Evolutionary conservation across 2,329 filamentous ascomycete species (phyloP), one percentile per base, ranked within the genome.

Genomic region (Mariannaea elegans): DNA sequence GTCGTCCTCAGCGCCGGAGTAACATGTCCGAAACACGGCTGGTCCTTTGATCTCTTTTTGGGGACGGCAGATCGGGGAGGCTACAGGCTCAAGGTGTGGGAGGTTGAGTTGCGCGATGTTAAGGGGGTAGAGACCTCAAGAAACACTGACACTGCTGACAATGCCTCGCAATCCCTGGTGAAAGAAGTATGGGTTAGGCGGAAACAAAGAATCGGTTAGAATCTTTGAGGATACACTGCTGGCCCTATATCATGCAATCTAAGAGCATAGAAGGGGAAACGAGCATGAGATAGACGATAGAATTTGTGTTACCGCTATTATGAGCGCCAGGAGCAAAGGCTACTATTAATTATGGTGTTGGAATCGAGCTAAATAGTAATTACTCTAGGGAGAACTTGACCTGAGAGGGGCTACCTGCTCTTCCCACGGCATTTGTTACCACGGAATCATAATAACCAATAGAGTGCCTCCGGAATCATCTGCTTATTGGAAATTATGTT

Each of bases 41-140:
- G 89, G 89, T 88, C 87, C 0, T 92, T 91, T 72, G 89, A 92
- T 69, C 67, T 91, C 2, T 84, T 86, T 51, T 85, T 88, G 0
- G 89, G 89, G 0, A 78, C 78, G 66, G 81, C 81, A 1, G 89
- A 91, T 70, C 82, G 87, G 0, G 87, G 83, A 1, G 84, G 75
- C 44, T 91, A 91, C 68, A 82, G 77, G 59, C 76, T 91, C 9
- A 81, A 81, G 19, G 74, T 88, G 0, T 91, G 88, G 87, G 88
- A 91, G 63, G 81, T 89, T 0, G 80, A 91, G 60, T 51, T 87
- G 9, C 78, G 86, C 12, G 66, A 74, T 7, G 13, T 60, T 0
- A 54, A 66, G 7, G 59, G 49, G 0, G 13, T 10, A 0, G 14
- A 8, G 5, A 0, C 21, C 4, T 12, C 10, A 1, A 10, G 38